Evolutionary conservation across 768 basidiomycete species (phyloP).

Genomic region (Tulasnella sp.): DNA sequence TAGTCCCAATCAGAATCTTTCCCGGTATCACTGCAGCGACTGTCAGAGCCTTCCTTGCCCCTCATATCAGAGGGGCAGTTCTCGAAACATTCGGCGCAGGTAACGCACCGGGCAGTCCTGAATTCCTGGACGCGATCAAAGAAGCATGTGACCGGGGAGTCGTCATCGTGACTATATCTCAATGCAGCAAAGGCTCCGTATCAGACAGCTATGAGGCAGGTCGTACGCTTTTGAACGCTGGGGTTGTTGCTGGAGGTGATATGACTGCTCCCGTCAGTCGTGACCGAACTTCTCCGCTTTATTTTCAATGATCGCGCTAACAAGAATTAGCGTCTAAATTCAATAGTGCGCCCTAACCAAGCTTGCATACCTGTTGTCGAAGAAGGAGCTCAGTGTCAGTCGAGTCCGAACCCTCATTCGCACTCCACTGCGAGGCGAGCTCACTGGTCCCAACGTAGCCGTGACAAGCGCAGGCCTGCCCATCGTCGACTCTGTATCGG

Average conservation of each 20-base stretch:
- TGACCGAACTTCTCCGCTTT: background rate
- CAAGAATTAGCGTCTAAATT: background rate
- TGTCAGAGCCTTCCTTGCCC: constrained; percentile 60
- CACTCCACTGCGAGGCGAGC: constrained; percentile 78
- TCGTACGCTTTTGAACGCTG: constrained; percentile 51
- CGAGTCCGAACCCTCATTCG: constrained; percentile 68
- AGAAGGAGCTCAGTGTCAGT: constrained; percentile 54
- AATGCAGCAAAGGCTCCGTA: constrained; percentile 80
- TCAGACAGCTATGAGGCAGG: constrained; percentile 77
- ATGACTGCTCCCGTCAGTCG: constrained; percentile 88
- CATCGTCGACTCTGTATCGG: constrained; percentile 18
- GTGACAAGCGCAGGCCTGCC: constrained; percentile 29
- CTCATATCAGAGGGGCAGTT: constrained; percentile 69
- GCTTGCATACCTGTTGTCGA: constrained; percentile 79
- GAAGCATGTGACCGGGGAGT: constrained; percentile 75
- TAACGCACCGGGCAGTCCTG: constrained; percentile 75
- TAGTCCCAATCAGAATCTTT: constrained; percentile 74
- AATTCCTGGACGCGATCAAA: constrained; percentile 62
- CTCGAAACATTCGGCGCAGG: constrained; percentile 89
- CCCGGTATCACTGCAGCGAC: constrained; percentile 74
- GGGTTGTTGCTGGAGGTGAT: constrained; percentile 75
- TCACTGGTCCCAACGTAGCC: constrained; percentile 43
- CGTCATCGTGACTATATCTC: constrained; percentile 83
- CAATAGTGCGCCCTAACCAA: constrained; percentile 79
- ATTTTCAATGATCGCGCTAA: background rate